These are phyloP conservation scores for Edaphochlamys debaryana DNA, from an alignment of 139 green algal genomes.

Conservation along the genomic window DNA sequence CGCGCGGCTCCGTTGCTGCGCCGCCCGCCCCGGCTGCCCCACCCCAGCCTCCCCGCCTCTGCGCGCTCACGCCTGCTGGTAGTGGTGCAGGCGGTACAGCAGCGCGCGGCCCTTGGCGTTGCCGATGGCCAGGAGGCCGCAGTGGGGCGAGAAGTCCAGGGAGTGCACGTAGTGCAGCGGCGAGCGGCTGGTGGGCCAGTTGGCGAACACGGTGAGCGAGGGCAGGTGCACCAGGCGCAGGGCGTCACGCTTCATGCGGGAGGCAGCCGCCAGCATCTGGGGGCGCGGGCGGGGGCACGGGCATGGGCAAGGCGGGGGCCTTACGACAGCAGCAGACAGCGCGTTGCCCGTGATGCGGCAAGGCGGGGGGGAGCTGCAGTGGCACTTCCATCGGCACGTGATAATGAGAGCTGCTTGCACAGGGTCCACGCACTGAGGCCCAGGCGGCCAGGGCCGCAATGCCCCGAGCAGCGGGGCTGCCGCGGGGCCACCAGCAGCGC, in stretches of 20 bases:
- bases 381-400: no score
- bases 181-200: conserved; percentile 90
- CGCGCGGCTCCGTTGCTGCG: no score
- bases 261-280: conserved; percentile 84
- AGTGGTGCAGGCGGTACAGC: conserved; percentile 94
- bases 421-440: no score
- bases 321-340: neutral
- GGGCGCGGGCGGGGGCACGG: neutral
- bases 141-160: conserved; percentile 84
- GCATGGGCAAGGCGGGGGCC: neutral
- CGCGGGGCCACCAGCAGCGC: no score
- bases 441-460: no score
- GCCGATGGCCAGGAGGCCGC: conserved; percentile 88
- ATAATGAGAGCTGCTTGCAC: no score
- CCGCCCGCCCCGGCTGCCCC: no score
- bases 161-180: conserved; percentile 92
- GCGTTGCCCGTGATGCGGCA: no score
- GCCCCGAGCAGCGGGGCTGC: no score
- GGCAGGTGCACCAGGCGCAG: conserved; percentile 92
- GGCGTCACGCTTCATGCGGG: conserved; percentile 85
- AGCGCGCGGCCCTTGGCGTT: conserved; percentile 89
- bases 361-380: no score
- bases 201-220: conserved; percentile 86
- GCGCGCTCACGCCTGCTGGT: conserved; percentile 51
- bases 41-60: no score